These are phyloP conservation scores for Herpetospermum pedunculosum DNA, from an alignment of 306 rosid genomes.

Conservation along the genomic window DNA sequence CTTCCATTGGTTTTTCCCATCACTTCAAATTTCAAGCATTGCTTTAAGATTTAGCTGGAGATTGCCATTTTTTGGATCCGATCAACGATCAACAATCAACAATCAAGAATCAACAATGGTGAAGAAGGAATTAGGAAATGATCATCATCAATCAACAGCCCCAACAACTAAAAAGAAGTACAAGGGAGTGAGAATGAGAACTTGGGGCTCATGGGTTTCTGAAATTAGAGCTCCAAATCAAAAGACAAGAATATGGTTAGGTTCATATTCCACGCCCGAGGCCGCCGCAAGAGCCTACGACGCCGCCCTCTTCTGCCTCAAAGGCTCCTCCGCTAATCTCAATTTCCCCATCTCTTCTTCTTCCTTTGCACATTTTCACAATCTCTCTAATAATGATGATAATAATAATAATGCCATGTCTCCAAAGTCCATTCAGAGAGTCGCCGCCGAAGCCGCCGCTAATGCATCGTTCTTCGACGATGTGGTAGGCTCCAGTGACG, in stretches of 20 bases:
- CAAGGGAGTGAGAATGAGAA: constrained; percentile 98
- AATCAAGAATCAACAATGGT: no score
- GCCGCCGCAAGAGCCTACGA: constrained; percentile 99
- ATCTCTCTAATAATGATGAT: neutral
- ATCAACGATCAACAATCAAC: no score
- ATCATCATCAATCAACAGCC: constrained; percentile 9
- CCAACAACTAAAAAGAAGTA: constrained; percentile 43
- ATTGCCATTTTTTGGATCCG: no score
- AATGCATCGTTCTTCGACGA: neutral
- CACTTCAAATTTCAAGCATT: no score
- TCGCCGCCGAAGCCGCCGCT: constrained; percentile 78
- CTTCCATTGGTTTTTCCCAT: no score
- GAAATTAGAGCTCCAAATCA: constrained; percentile 97
- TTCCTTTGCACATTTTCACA: constrained; percentile 7
- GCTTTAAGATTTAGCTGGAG: no score
- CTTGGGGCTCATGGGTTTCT: constrained; percentile 98
- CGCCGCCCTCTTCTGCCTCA: constrained; percentile 89
- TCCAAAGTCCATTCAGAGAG: constrained; percentile 78
- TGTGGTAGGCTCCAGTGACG: neutral
- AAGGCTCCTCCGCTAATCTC: constrained; percentile 76
- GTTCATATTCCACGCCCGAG: constrained; percentile 87
- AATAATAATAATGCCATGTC: constrained; percentile 30
- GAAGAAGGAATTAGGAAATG: constrained; percentile 9
- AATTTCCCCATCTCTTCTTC: constrained; percentile 48
- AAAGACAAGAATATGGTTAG: constrained; percentile 93